Percentiles rank a stretch among this genome's conserved stretches.
These are phyloP conservation scores for Leccinum truebloodii DNA, from an alignment of 768 basidiomycete species.

Conservation along the genomic window DNA sequence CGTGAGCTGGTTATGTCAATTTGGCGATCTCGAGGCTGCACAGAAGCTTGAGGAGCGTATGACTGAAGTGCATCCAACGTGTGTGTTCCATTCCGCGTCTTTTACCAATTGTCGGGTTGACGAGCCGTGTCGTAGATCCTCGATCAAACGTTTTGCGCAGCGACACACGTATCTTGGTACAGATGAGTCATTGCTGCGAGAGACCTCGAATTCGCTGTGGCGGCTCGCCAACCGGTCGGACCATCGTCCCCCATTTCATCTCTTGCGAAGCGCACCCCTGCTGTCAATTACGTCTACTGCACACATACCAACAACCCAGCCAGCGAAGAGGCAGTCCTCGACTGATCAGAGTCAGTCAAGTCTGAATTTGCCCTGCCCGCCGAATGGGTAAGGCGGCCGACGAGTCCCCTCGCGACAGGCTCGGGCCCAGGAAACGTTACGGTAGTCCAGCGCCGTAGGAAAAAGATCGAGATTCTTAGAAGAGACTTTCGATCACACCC, in stretches of 20 bases:
- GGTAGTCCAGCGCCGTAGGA: slow-evolving; percentile 45
- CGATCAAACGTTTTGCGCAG: slow-evolving; percentile 90
- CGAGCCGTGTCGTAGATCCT: slow-evolving; percentile 57
- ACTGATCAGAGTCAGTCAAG: slow-evolving; percentile 27
- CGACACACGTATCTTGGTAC: slow-evolving; percentile 70
- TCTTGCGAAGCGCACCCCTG: slow-evolving; percentile 37
- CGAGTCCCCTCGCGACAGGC: slow-evolving; percentile 47
- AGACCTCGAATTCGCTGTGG: slow-evolving; percentile 81
- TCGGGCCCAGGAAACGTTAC: slow-evolving; percentile 41
- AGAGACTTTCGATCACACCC: slow-evolving; percentile 59
- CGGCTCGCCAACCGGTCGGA: slow-evolving; percentile 30
- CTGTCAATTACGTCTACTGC: slow-evolving; percentile 34
- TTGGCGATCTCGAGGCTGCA: slow-evolving; percentile 86
- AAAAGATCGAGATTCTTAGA: slow-evolving; percentile 39
- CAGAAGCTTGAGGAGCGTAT: slow-evolving; percentile 90
- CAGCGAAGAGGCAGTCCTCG: slow-evolving; percentile 34
- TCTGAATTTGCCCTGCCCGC: slow-evolving; percentile 41
- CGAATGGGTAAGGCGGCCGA: slow-evolving; percentile 41
- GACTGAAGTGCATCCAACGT: slow-evolving; percentile 82
- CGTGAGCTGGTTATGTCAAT: slow-evolving; percentile 93
- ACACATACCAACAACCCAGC: slow-evolving; percentile 25
- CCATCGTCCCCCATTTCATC: slow-evolving; percentile 17
- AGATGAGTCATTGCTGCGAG: slow-evolving; percentile 81
- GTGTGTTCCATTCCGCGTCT: slow-evolving; percentile 17
- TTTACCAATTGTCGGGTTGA: not conserved